Evolutionary conservation across 148 eudicot species (phyloP), one percentile per base, ranked within the genome.

Genomic region (Cornus controversa): DNA sequence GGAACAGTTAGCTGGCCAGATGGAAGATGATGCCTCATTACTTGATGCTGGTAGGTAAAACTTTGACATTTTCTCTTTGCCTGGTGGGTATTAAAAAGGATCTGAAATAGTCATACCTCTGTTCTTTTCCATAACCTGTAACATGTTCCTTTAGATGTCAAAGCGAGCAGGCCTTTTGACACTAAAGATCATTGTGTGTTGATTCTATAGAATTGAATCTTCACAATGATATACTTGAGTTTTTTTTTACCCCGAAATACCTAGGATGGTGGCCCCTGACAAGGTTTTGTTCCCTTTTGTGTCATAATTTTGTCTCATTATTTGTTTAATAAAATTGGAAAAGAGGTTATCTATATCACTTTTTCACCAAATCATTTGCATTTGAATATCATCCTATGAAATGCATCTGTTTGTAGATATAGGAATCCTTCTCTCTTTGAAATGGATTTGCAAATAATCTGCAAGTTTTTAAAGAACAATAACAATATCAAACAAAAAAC

Each of bases 1-100:
- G 78, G 78, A 81, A 69, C 77, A 75, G 74, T 79, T 81, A 76
- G 71, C 79, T 66, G 77, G 77, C 67, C 77, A 68, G 26, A 47
- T 81, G 83, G 77, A 81, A 77, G 72, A 76, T 66, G 77, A 66
- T 75, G 54, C 71, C 60, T 64, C 9, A 31, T 53, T 45, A 24
- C 34, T 34, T 70, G 67, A 64, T 69, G 64, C 53, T 63, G n/a
- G 9, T 34, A 23, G 50, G 64, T 42, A 74, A n/a, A 36, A 20
- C 24, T 34, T 36, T 26, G 25, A 24, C 31, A 6, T 31, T 64
- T 40, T 42, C 22, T 40, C 10, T 64, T 45, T 76, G 31, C 65
- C 27, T 20, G 68, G 22, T 67, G 22, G 45, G 11, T 47, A 18
- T 53, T 27, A 26, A 13, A 54, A 29, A 31, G 25, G 60, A 70